phyloP scores from a whole-genome alignment of 1,284 basidiomycete species.

The Wallemia hederae region DNA sequence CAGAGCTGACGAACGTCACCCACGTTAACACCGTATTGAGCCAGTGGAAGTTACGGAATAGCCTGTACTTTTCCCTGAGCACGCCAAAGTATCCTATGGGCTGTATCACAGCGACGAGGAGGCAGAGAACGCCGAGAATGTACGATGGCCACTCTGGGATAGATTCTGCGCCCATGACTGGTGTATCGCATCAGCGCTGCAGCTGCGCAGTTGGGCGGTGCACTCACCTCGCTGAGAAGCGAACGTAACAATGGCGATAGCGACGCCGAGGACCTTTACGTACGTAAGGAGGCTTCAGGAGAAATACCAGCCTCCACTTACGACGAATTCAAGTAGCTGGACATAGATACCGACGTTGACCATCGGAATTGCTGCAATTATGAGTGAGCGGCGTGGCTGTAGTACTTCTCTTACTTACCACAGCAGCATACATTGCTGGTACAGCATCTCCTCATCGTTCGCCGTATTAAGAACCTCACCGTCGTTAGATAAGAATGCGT shows the following conservation, averaged over 20 bases:
- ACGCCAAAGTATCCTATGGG: slow-evolving; percentile 56
- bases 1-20: not conserved
- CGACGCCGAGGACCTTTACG: slow-evolving; percentile 24
- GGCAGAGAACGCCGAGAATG: slow-evolving; percentile 43
- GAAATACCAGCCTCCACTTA: slow-evolving; percentile 8
- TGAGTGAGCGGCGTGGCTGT: not conserved
- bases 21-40: slow-evolving; percentile 25
- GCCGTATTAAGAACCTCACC: not conserved
- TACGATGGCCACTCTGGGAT: slow-evolving; percentile 41
- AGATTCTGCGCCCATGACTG: slow-evolving; percentile 33
- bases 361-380: slow-evolving; percentile 36
- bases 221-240: not conserved
- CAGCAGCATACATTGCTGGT: slow-evolving; percentile 2
- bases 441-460: not conserved
- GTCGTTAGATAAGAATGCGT: not conserved
- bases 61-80: slow-evolving; percentile 37
- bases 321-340: slow-evolving; percentile 43
- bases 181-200: not conserved
- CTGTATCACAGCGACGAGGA: slow-evolving; percentile 39
- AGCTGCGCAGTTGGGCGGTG: not conserved
- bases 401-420: not conserved
- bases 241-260: slow-evolving; percentile 10
- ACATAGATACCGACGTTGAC: slow-evolving; percentile 62
- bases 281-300: not conserved
- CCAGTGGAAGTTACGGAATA: slow-evolving; percentile 43